Evolutionary conservation across 2,329 filamentous ascomycete species (phyloP).

Genomic region (Penicillium griseofulvum): DNA sequence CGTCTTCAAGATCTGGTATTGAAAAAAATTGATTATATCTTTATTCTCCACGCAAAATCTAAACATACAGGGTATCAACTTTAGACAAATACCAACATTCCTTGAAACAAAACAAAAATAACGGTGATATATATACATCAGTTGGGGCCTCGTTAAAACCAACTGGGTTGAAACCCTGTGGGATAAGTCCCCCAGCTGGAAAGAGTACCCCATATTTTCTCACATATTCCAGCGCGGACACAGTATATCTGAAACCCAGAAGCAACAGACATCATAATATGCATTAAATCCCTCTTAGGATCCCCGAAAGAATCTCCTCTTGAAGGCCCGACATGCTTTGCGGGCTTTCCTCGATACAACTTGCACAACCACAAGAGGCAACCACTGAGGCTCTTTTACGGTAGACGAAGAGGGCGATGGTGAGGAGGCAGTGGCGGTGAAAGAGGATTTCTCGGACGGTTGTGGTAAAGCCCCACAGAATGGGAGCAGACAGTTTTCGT

Average conservation of each 20-base stretch:
- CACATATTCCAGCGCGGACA: not conserved
- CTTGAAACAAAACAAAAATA: not conserved
- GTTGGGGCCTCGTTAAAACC: slow-evolving; percentile 7
- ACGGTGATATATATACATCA: not conserved
- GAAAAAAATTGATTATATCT: too few species aligned
- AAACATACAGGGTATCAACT: not conserved
- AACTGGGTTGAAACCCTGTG: slow-evolving; percentile 1
- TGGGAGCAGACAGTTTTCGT: not conserved
- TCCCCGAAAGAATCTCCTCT: not conserved
- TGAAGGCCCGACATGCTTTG: not conserved
- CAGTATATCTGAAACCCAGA: not conserved
- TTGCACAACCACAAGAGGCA: not conserved
- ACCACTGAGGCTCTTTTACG: not conserved
- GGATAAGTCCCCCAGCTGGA: not conserved
- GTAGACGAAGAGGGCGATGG: not conserved
- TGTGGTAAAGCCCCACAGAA: not conserved
- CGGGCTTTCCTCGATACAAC: not conserved
- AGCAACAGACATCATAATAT: not conserved
- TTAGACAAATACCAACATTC: too few species aligned
- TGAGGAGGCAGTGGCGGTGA: not conserved
- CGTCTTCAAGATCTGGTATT: too few species aligned
- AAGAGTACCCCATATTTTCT: not conserved
- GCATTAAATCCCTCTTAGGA: not conserved
- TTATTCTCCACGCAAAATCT: not conserved
- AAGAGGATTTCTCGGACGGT: not conserved